Conservation (phyloP, 75 land plant species). For the Adiantum capillusveneris region DNA sequence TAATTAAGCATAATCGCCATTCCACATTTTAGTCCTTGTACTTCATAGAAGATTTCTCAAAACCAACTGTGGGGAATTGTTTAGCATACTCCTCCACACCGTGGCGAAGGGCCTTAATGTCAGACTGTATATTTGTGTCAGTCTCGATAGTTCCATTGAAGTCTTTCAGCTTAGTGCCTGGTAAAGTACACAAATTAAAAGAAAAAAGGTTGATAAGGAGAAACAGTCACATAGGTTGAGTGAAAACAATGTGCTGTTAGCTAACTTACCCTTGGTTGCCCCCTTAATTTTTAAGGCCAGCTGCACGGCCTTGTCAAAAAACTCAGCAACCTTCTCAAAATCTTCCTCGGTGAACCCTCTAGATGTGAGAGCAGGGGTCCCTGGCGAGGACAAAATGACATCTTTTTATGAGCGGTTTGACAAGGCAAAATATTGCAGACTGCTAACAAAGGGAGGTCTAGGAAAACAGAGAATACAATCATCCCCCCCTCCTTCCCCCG, state of each 20-base stretch:
- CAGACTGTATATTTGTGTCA: constrained; percentile 41
- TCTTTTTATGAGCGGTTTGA: background rate
- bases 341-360: constrained; percentile 90
- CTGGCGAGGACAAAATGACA: constrained; percentile 43
- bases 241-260: background rate
- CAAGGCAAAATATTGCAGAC: background rate
- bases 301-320: constrained; percentile 71
- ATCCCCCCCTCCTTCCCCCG: too few relatives aligned
- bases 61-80: constrained; percentile 93
- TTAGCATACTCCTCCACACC: constrained; percentile 90
- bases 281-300: constrained; percentile 73
- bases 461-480: too few relatives aligned
- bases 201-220: background rate
- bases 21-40: constrained; percentile 42
- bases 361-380: constrained; percentile 94
- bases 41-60: constrained; percentile 87
- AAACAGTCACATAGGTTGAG: background rate
- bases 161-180: constrained; percentile 88
- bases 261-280: constrained; percentile 50
- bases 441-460: background rate
- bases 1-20: too few relatives aligned
- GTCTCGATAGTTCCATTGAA: constrained; percentile 69
- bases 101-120: constrained; percentile 56
- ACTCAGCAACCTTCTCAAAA: constrained; percentile 90
- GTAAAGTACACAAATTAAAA: background rate